Percentiles rank a stretch among this genome's conserved stretches.
These are phyloP conservation scores for Lolium perenne DNA, from an alignment of 176 grass and related monocot species.

Conservation along the genomic window DNA sequence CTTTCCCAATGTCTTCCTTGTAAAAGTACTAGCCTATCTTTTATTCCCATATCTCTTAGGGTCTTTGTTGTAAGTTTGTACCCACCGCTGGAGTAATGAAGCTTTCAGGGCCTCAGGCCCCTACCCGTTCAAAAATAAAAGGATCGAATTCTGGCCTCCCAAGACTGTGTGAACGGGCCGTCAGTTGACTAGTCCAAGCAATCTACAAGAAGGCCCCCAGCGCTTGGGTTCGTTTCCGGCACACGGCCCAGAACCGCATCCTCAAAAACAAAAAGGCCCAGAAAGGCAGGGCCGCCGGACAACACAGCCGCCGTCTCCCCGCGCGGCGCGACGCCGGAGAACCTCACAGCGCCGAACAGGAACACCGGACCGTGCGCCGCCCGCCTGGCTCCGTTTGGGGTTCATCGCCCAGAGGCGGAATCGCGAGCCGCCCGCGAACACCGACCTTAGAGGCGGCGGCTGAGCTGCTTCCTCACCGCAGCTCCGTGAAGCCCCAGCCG, in stretches of 20 bases:
- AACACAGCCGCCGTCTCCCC: neutral
- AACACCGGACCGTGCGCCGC: neutral
- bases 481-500: neutral
- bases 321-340: conserved; percentile 11
- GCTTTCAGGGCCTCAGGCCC: too few species aligned
- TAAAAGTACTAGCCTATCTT: too few species aligned
- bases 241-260: neutral
- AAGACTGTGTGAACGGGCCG: neutral
- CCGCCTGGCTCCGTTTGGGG: neutral
- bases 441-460: neutral
- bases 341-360: neutral
- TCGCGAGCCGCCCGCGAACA: neutral
- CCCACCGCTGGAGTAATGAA: too few species aligned
- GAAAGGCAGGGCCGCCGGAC: neutral
- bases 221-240: neutral
- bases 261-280: too few species aligned
- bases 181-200: neutral
- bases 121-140: too few species aligned
- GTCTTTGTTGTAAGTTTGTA: too few species aligned
- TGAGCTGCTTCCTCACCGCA: neutral
- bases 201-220: neutral
- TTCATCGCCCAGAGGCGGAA: neutral
- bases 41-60: too few species aligned
- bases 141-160: neutral
- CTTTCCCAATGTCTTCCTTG: too few species aligned